Conservation (phyloP, 2,329 filamentous ascomycete genomes). For the Cyphellophora europaea region DNA sequence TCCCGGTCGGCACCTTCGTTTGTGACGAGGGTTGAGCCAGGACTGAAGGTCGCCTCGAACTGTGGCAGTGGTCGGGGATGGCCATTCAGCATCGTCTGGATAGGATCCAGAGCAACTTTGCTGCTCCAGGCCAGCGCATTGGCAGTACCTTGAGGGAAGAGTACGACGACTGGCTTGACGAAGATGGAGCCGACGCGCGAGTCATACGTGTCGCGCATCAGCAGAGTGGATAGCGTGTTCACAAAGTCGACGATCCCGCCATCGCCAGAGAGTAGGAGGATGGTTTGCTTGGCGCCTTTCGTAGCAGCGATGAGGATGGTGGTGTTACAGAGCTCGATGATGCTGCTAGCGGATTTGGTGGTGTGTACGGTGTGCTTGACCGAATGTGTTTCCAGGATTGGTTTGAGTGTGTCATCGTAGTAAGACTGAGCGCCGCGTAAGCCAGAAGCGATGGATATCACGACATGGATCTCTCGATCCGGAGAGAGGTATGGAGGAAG, state of each 20-base stretch:
- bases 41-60: constrained; percentile 50
- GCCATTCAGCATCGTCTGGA: constrained; percentile 45
- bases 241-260: constrained; percentile 77
- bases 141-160: constrained; percentile 45
- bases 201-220: constrained; percentile 18
- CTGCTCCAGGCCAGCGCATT: constrained; percentile 30
- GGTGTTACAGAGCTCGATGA: constrained; percentile 52
- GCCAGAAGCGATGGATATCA: constrained; percentile 61
- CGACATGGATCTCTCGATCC: constrained; percentile 39
- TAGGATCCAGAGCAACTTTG: constrained; percentile 14
- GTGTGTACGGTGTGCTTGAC: constrained; percentile 47
- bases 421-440: constrained; percentile 47
- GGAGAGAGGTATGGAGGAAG: constrained; percentile 14
- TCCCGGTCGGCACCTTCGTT: constrained; percentile 36
- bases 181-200: constrained; percentile 17
- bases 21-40: constrained; percentile 39
- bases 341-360: constrained; percentile 55
- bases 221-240: constrained; percentile 47
- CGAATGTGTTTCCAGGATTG: constrained; percentile 42
- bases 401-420: constrained; percentile 47
- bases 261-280: constrained; percentile 79
- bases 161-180: constrained; percentile 45
- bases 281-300: constrained; percentile 42
- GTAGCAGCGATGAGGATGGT: constrained; percentile 42
- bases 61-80: constrained; percentile 46